Conservation (phyloP, 345 rosid species). For the sweet orange (Citrus sinensis) region DNA sequence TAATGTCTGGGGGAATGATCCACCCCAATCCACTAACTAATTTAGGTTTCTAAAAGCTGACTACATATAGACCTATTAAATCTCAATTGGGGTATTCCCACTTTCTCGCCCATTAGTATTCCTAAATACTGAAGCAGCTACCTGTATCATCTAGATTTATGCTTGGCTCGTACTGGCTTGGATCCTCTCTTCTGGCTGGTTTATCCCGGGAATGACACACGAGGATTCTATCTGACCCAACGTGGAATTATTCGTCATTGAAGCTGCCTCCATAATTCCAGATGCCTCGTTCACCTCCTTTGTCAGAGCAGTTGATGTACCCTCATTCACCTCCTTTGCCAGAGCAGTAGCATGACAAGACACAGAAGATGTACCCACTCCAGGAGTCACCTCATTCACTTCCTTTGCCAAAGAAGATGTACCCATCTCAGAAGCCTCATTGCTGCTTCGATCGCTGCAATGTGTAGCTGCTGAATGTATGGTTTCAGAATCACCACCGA, state of each 20-base stretch:
- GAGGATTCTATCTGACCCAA: constrained; percentile 23
- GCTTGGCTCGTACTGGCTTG: constrained; percentile 35
- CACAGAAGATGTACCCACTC: constrained; percentile 9
- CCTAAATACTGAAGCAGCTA: not conserved
- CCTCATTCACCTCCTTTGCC: not conserved
- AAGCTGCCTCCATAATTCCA: constrained; percentile 7
- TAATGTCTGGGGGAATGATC: not conserved
- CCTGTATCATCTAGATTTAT: constrained; percentile 7
- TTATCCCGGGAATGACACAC: constrained; percentile 24
- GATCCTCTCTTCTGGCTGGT: constrained; percentile 31
- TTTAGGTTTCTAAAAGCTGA: not conserved
- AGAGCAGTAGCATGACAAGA: constrained; percentile 6
- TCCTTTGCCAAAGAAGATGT: constrained; percentile 8
- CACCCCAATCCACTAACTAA: not conserved
- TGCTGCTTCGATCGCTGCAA: constrained; percentile 20
- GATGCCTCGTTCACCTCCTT: constrained; percentile 4
- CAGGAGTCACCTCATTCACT: constrained; percentile 7
- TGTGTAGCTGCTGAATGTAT: not conserved
- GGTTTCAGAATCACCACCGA: constrained; percentile 22
- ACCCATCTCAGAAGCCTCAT: constrained; percentile 8
- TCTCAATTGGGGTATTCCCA: not conserved
- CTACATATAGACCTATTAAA: not conserved
- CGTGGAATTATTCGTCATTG: constrained; percentile 10
- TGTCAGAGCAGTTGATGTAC: not conserved
- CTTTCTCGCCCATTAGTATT: not conserved